Conservation (phyloP, 192 early-diverging fungal species). For the Coemansia biformis region DNA sequence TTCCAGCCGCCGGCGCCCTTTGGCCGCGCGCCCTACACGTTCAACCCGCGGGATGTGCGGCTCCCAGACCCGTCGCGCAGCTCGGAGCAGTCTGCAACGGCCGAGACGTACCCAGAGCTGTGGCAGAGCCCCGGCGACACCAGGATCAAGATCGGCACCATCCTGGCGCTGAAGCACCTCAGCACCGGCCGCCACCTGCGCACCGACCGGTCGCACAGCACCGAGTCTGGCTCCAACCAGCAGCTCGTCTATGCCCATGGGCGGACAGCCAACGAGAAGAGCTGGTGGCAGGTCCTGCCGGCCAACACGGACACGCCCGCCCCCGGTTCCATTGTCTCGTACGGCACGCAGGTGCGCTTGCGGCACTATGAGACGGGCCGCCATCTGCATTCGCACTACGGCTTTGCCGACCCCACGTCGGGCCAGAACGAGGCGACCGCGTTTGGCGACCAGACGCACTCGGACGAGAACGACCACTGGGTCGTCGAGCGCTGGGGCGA, state of each 20-base stretch:
- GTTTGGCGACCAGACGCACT: conserved; percentile 47
- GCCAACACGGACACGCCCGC: conserved; percentile 39
- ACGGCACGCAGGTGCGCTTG: conserved; percentile 51
- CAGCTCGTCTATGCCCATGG: conserved; percentile 52
- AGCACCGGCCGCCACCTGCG: conserved; percentile 53
- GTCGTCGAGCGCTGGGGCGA: conserved; percentile 50
- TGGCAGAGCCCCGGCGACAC: conserved; percentile 35
- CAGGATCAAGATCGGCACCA: conserved; percentile 46
- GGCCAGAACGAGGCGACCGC: conserved; percentile 57
- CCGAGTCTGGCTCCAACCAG: conserved; percentile 52
- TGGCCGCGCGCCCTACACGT: conserved; percentile 28
- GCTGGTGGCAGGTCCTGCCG: conserved; percentile 55
- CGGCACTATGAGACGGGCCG: conserved; percentile 49
- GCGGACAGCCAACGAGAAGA: conserved; percentile 42
- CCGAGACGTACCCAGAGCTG: conserved; percentile 39
- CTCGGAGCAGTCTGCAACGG: conserved; percentile 34
- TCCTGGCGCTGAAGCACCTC: conserved; percentile 56
- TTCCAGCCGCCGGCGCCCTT: conserved; percentile 37
- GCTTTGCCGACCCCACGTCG: conserved; percentile 39
- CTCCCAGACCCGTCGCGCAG: conserved; percentile 33
- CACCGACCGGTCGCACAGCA: conserved; percentile 41
- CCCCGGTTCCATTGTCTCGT: conserved; percentile 40
- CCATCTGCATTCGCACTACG: conserved; percentile 56
- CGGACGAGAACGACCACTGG: conserved; percentile 59
- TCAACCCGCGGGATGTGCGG: conserved; percentile 24